Evolutionary conservation across 2,329 filamentous ascomycete genomes (phyloP).

Genomic region (Stemphylium vesicarium): DNA sequence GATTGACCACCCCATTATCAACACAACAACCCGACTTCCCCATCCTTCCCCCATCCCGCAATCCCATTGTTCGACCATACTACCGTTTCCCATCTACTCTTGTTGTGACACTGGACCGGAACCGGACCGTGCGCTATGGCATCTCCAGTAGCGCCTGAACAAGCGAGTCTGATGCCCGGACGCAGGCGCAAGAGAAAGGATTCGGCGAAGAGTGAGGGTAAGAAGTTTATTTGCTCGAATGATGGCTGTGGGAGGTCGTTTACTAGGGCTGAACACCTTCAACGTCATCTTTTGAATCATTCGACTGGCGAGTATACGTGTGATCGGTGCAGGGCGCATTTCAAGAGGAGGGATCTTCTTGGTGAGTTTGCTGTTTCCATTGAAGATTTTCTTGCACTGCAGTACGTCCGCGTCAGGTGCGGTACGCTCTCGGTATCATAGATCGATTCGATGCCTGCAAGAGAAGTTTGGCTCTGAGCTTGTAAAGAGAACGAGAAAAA

Average conservation of each 20-base stretch:
- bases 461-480: no score
- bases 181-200: slow-evolving; percentile 70
- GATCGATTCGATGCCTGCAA: no score
- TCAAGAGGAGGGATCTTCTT: slow-evolving; percentile 65
- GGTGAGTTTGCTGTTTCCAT: slow-evolving; percentile 50
- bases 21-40: slow-evolving; percentile 19
- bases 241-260: slow-evolving; percentile 92
- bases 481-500: no score
- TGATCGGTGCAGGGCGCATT: slow-evolving; percentile 65
- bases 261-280: slow-evolving; percentile 92
- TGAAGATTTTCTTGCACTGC: slow-evolving; percentile 8
- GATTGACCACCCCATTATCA: slow-evolving; percentile 4
- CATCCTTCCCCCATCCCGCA: slow-evolving; percentile 35
- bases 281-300: slow-evolving; percentile 94
- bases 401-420: neutral
- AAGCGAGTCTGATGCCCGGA: slow-evolving; percentile 48
- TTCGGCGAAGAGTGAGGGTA: slow-evolving; percentile 48
- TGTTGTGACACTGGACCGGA: no score
- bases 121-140: slow-evolving; percentile 18
- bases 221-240: slow-evolving; percentile 71
- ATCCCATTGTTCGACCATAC: neutral
- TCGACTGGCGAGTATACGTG: slow-evolving; percentile 62
- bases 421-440: no score
- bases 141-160: slow-evolving; percentile 20
- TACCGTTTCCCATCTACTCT: neutral